These are phyloP conservation scores for Talaromyces sp. DNA, from an alignment of 2,329 filamentous ascomycete species.

Conservation along the genomic window DNA sequence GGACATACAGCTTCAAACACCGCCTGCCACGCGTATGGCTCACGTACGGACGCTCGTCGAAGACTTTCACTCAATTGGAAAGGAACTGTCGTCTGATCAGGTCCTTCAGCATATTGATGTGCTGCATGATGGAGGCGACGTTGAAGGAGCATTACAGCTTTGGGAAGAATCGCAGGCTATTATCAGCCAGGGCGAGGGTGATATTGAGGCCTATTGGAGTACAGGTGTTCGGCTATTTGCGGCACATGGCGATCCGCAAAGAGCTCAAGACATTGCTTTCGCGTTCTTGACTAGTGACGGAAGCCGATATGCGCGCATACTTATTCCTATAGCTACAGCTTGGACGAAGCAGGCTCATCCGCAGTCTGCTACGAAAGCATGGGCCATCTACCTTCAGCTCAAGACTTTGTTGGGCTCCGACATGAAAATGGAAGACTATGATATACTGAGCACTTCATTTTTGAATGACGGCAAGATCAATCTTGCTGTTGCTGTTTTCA, in stretches of 20 bases:
- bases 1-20: constrained; percentile 51
- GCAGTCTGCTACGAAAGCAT: constrained; percentile 57
- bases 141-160: constrained; percentile 57
- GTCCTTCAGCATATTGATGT: constrained; percentile 66
- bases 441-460: constrained; percentile 67
- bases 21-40: constrained; percentile 51
- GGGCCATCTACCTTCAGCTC: constrained; percentile 63
- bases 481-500: constrained; percentile 71
- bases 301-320: constrained; percentile 40
- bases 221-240: constrained; percentile 52
- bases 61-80: constrained; percentile 61
- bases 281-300: constrained; percentile 39
- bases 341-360: constrained; percentile 54
- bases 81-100: constrained; percentile 54
- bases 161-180: constrained; percentile 59
- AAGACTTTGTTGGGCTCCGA: constrained; percentile 56
- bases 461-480: constrained; percentile 62
- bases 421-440: constrained; percentile 71
- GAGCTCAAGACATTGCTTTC: constrained; percentile 49
- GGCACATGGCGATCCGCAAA: constrained; percentile 44
- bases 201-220: constrained; percentile 44
- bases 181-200: constrained; percentile 45
- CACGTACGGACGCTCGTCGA: constrained; percentile 61
- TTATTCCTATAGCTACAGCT: constrained; percentile 65
- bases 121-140: constrained; percentile 60